Conservation (phyloP, 495 filamentous ascomycete genomes). For the Lasiosphaeriaceae sp. region DNA sequence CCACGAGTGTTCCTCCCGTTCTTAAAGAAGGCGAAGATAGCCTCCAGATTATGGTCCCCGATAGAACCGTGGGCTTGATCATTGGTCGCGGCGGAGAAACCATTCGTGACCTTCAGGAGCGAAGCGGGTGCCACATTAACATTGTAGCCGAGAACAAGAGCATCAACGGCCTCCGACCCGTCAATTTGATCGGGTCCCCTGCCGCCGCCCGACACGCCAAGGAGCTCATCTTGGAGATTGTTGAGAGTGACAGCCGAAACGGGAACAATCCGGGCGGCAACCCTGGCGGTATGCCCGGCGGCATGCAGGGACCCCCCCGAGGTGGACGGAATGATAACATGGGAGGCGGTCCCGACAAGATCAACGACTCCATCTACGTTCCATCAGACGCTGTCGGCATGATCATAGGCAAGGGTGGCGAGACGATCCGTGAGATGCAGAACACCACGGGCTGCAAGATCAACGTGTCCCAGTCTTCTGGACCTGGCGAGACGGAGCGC, state of each 20-base stretch:
- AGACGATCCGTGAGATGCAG: constrained; percentile 86
- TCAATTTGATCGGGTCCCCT: constrained; percentile 74
- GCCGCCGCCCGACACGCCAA: constrained; percentile 65
- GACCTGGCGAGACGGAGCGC: constrained; percentile 65
- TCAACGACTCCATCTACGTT: constrained; percentile 74
- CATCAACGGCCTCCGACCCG: constrained; percentile 74
- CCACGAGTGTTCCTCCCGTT: constrained; percentile 37
- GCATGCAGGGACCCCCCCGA: constrained; percentile 20
- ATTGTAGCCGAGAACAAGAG: constrained; percentile 84
- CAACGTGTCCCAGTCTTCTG: constrained; percentile 72
- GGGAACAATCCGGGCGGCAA: constrained; percentile 19
- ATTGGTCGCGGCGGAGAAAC: constrained; percentile 83
- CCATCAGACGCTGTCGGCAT: constrained; percentile 84
- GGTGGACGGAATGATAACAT: constrained; percentile 30
- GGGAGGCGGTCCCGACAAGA: constrained; percentile 51
- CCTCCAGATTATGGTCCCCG: constrained; percentile 85
- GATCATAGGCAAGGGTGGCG: constrained; percentile 86
- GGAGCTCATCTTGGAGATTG: constrained; percentile 79
- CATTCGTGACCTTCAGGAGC: constrained; percentile 83
- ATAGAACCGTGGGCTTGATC: constrained; percentile 79
- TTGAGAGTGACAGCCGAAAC: constrained; percentile 75
- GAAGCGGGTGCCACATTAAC: constrained; percentile 82
- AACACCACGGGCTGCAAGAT: constrained; percentile 79
- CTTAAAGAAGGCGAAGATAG: constrained; percentile 69
- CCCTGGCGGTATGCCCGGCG: constrained; percentile 10